Conservation (phyloP, 163 green algal species). For the Chloromonas sp. region DNA sequence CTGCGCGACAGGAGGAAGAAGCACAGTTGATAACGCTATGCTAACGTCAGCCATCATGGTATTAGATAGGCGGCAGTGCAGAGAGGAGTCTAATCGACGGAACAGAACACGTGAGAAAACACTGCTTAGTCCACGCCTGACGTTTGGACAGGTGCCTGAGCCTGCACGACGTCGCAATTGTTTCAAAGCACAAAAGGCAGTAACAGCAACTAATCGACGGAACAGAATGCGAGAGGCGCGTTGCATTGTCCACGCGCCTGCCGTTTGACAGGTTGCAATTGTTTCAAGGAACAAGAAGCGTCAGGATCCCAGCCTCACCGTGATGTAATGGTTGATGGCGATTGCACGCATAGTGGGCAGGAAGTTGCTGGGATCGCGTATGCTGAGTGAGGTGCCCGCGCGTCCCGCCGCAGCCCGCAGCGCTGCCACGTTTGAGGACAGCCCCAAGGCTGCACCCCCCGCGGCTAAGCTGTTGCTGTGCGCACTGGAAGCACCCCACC, state of each 20-base stretch:
- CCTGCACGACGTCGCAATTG: neutral
- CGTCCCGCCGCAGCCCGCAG: neutral
- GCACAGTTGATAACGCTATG: neutral
- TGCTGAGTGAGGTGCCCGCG: neutral
- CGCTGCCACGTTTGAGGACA: neutral
- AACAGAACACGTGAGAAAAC: neutral
- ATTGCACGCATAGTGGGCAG: constrained; percentile 4
- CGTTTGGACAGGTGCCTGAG: neutral
- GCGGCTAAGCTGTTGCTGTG: neutral
- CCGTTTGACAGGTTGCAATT: too few relatives aligned
- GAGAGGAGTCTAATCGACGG: neutral
- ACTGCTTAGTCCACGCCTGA: too few relatives aligned
- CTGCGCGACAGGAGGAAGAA: constrained; percentile 5
- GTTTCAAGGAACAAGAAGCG: too few relatives aligned
- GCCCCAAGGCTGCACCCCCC: neutral
- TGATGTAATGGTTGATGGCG: constrained; percentile 40
- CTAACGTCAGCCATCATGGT: neutral
- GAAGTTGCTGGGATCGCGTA: neutral
- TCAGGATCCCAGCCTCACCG: constrained; percentile 14
- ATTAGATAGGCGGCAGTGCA: neutral
- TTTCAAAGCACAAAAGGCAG: neutral
- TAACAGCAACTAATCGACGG: neutral
- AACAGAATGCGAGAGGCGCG: neutral
- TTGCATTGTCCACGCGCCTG: too few relatives aligned
- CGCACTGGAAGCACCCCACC: neutral